Base-by-base conservation (phyloP, 768 basidiomycete species). In the Macrolepiota fuliginosa region DNA sequence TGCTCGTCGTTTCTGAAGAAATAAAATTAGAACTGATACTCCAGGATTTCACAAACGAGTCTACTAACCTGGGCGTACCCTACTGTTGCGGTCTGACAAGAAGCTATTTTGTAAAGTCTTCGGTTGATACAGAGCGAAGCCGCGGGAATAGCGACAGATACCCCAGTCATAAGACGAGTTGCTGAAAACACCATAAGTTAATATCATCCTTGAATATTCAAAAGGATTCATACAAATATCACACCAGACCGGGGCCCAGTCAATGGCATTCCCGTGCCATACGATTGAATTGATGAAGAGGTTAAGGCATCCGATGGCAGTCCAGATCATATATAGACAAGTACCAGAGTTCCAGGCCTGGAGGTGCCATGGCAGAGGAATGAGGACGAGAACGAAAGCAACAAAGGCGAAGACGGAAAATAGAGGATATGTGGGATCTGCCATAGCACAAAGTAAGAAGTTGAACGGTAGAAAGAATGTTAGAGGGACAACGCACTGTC, bases 271-370 rank as follows among this genome's bases (percentile, higher is more conserved):
- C 19, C 77, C 74, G 37, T 70, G 68, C 89, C 89, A 91, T 1
- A 89, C 64, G 25, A 89, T 70, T 1, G 82, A 77, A 69, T 90
- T 87, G 54, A 90, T 69, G 60, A 78, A 81, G 4, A 74, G 67
- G 42, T 78, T 78, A 15, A 89, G 74, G 53, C 79, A 81, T 1
- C 67, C 73, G 1, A 79, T 55, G 0, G 75, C 76, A 0, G 76
- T 42, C 73, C 87, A 4, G 40, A 17, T 17, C 40, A 42, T 42
- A n/a, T 42, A 42, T 5, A 42, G 40, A 2, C 7, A 42, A 12
- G 79, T 79, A 0, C 77, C 79, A 11, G 77, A 69, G 49, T 83
- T 82, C 74, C 77, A 76, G 0, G 79, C 76, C 70, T 70, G 69
- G 15, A 74, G 68, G 63, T 87, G 85, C 77, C 80, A 81, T 12